Conservation (phyloP, 2,329 filamentous ascomycete species). For the Colletotrichum sidae region DNA sequence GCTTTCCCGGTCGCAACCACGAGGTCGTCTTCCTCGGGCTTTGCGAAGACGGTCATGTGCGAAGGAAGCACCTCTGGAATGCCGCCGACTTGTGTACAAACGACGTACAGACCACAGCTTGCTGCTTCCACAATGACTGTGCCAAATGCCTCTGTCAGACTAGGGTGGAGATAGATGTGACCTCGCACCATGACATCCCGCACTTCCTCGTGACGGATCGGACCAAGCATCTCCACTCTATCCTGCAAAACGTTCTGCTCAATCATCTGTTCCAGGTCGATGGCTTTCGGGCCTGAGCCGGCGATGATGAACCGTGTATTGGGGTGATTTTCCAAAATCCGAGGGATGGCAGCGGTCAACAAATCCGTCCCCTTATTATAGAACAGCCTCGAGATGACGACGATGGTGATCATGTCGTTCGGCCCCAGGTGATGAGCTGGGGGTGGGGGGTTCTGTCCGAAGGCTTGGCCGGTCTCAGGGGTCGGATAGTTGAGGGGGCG, state of each 20-base stretch:
- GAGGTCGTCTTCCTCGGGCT: slow-evolving; percentile 95
- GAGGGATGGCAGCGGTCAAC: slow-evolving; percentile 93
- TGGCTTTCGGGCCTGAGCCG: slow-evolving; percentile 94
- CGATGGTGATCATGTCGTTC: slow-evolving; percentile 91
- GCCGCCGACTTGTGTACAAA: slow-evolving; percentile 94
- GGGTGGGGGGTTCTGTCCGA: slow-evolving; percentile 56
- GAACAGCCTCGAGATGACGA: slow-evolving; percentile 96
- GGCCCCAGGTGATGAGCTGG: slow-evolving; percentile 79
- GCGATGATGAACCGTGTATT: slow-evolving; percentile 98
- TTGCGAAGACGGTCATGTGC: slow-evolving; percentile 98
- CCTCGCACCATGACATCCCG: slow-evolving; percentile 97
- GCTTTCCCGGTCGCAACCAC: slow-evolving; percentile 90
- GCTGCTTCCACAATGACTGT: slow-evolving; percentile 98
- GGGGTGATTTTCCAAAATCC: slow-evolving; percentile 87
- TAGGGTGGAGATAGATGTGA: slow-evolving; percentile 96
- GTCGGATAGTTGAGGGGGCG: slow-evolving; percentile 68
- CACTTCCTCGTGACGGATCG: slow-evolving; percentile 95
- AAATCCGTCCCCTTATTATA: slow-evolving; percentile 99
- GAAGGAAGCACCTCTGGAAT: slow-evolving; percentile 95
- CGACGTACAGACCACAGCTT: slow-evolving; percentile 94
- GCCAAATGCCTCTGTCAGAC: slow-evolving; percentile 94
- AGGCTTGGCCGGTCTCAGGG: slow-evolving; percentile 43
- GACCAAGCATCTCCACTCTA: slow-evolving; percentile 90
- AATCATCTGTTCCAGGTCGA: slow-evolving; percentile 98
- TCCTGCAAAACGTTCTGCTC: slow-evolving; percentile 95